A percentile compares a stretch with the other conserved stretches of the same genome.
phyloP scores from a whole-genome alignment of 257 asterid species.

The Solanum peruvianum region DNA sequence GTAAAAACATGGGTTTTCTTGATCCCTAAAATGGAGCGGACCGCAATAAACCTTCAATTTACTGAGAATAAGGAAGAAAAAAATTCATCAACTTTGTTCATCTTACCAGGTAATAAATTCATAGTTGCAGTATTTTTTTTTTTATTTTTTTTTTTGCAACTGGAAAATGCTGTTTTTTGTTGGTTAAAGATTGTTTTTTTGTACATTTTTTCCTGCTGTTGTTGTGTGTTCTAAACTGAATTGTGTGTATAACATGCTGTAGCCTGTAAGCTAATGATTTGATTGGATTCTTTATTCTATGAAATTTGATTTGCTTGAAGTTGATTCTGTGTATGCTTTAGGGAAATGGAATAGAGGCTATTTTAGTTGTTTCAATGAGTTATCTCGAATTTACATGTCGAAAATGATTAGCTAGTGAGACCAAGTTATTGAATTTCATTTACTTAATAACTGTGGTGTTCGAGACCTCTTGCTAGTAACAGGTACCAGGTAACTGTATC shows the following conservation, averaged over 20 bases:
- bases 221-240: background rate
- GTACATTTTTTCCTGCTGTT: background rate
- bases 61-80: background rate
- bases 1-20: background rate
- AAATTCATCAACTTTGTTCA: background rate
- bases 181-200: background rate
- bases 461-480: background rate
- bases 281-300: conserved; percentile 22
- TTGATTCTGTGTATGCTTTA: conserved; percentile 56
- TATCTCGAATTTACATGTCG: conserved; percentile 31
- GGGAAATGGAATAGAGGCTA: conserved; percentile 51
- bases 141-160: background rate
- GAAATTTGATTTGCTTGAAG: conserved; percentile 42
- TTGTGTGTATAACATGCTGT: background rate
- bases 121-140: background rate
- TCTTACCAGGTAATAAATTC: background rate
- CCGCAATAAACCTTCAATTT: background rate
- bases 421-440: background rate
- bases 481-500: background rate
- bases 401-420: conserved; percentile 6
- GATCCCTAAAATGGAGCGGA: background rate
- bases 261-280: conserved; percentile 1
- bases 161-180: background rate
- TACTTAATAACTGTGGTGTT: background rate
- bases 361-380: conserved; percentile 74